Conservation (phyloP, 169 alveolate genomes). For the Theileria orientalis region DNA sequence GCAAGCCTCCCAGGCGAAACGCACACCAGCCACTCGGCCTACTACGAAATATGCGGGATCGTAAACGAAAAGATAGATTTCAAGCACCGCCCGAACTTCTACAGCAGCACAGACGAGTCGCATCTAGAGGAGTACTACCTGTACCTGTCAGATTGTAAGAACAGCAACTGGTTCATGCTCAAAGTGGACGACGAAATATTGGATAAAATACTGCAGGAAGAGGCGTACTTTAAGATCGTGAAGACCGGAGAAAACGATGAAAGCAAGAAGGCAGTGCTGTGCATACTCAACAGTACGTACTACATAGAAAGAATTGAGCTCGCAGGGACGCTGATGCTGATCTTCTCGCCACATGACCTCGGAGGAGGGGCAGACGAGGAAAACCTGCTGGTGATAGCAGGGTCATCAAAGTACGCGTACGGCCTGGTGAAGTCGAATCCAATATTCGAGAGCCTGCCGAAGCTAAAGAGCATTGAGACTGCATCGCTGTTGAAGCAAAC, state of each 20-base stretch:
- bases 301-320: slow-evolving; percentile 27
- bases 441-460: background rate
- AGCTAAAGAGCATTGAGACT: background rate
- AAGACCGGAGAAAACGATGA: background rate
- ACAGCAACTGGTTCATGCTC: slow-evolving; percentile 24
- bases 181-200: background rate
- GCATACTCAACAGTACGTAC: slow-evolving; percentile 14
- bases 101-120: background rate
- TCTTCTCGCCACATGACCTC: background rate
- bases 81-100: slow-evolving; percentile 22
- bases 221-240: slow-evolving; percentile 23
- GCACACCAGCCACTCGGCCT: slow-evolving; percentile 3
- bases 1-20: background rate
- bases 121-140: background rate
- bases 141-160: background rate
- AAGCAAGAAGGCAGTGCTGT: slow-evolving; percentile 8
- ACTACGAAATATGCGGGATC: slow-evolving; percentile 36
- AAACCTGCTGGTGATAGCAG: slow-evolving; percentile 20
- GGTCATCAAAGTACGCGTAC: slow-evolving; percentile 17
- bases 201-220: background rate
- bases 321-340: slow-evolving; percentile 25
- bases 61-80: background rate
- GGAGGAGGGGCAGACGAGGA: background rate
- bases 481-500: slow-evolving; percentile 2
- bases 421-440: slow-evolving; percentile 15